Percentiles rank a stretch among this genome's conserved stretches.
These are phyloP conservation scores for Pestalotiopsis sp. DNA, from an alignment of 2,329 filamentous ascomycete genomes.

Conservation along the genomic window DNA sequence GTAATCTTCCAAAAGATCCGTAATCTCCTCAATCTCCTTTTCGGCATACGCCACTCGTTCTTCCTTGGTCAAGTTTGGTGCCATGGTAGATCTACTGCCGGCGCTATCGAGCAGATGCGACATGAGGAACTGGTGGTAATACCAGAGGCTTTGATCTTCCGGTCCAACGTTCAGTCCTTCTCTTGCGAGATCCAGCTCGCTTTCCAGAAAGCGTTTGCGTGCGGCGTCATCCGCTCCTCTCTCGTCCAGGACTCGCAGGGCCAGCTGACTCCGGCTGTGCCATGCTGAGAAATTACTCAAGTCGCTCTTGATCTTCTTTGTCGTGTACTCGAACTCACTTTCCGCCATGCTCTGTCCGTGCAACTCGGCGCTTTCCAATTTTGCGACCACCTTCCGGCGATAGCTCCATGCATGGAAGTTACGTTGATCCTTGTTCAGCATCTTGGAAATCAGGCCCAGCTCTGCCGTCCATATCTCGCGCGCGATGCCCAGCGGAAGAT, in stretches of 20 bases:
- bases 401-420: conserved; percentile 99
- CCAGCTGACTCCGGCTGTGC: conserved; percentile 87
- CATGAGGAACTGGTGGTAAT: conserved; percentile 90
- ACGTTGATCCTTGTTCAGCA: conserved; percentile 82
- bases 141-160: conserved; percentile 95
- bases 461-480: conserved; percentile 81
- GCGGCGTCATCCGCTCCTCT: conserved; percentile 64
- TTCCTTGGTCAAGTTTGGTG: conserved; percentile 60
- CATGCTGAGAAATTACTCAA: conserved; percentile 97
- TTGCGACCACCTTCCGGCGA: conserved; percentile 75
- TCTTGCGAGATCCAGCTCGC: conserved; percentile 76
- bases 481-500: conserved; percentile 60
- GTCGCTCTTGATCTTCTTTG: conserved; percentile 81
- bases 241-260: conserved; percentile 74
- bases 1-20: conserved; percentile 65
- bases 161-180: conserved; percentile 85
- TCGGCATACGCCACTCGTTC: conserved; percentile 69
- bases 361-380: conserved; percentile 65
- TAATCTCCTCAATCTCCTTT: conserved; percentile 74
- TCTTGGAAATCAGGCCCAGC: conserved; percentile 80
- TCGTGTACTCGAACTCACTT: conserved; percentile 86
- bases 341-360: conserved; percentile 69
- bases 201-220: conserved; percentile 71
- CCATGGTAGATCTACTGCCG: conserved; percentile 57
- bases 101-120: conserved; percentile 60